phyloP scores from a whole-genome alignment of 805 yeast genomes.

The Yamadazyma laniorum region DNA sequence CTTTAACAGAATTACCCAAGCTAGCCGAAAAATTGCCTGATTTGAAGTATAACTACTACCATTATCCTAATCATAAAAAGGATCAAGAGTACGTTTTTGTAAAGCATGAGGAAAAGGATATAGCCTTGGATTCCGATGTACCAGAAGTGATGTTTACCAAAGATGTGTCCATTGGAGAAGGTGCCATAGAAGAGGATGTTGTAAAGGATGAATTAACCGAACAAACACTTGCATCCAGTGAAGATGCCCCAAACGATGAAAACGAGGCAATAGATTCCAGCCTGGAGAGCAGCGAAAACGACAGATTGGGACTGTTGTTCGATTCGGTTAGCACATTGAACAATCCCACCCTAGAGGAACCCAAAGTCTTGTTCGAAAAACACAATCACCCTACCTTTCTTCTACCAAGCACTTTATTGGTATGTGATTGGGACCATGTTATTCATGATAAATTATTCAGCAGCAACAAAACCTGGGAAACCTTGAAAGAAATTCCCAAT shows the following conservation, averaged over 20 bases:
- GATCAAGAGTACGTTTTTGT: constrained; percentile 10
- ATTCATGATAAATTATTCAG: constrained; percentile 53
- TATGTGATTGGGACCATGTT: constrained; percentile 66
- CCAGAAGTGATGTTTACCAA: neutral
- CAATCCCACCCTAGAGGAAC: constrained; percentile 5
- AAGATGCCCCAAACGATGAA: constrained; percentile 2
- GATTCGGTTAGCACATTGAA: constrained; percentile 18
- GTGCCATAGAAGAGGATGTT: neutral
- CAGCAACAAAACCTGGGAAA: constrained; percentile 57
- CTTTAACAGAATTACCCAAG: constrained; percentile 38
- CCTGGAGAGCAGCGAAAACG: constrained; percentile 10
- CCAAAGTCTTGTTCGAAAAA: constrained; percentile 1
- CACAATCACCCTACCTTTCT: constrained; percentile 22
- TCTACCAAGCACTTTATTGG: constrained; percentile 26
- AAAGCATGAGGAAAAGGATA: neutral
- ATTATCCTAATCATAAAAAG: constrained; percentile 23
- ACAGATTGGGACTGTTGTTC: constrained; percentile 18
- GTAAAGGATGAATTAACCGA: neutral
- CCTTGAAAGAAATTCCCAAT: constrained; percentile 42
- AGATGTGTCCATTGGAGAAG: neutral
- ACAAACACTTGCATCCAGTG: neutral
- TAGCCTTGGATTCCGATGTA: neutral
- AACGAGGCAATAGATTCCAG: neutral
- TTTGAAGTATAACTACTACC: constrained; percentile 30
- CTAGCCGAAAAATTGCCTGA: constrained; percentile 29